phyloP scores from a whole-genome alignment of 176 grass and related monocot genomes.

The Eremochloa ophiuroides region DNA sequence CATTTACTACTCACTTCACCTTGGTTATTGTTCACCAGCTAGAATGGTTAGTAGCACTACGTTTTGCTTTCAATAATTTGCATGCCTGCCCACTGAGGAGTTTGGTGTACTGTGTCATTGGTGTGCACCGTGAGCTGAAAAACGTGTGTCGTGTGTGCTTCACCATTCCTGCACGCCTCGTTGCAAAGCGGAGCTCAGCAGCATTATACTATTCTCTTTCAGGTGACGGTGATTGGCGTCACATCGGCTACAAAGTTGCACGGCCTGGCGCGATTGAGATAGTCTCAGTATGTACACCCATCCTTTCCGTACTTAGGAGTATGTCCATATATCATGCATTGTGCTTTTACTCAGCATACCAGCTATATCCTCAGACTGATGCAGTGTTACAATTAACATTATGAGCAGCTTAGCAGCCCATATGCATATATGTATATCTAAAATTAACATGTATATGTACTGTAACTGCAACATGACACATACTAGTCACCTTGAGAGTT shows the following conservation, averaged over 20 bases:
- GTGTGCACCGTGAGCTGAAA: no score
- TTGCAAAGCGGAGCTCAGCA: neutral
- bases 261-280: slow-evolving; percentile 69
- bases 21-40: neutral
- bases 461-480: neutral
- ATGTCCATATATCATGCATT: neutral
- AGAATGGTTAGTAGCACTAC: neutral
- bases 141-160: no score
- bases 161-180: neutral
- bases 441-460: neutral
- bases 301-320: neutral
- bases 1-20: neutral
- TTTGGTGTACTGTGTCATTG: no score
- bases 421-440: neutral
- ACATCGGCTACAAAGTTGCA: slow-evolving; percentile 74
- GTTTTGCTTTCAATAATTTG: neutral
- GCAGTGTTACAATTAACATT: neutral
- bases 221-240: slow-evolving; percentile 73
- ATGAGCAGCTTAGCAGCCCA: neutral
- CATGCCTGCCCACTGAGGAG: no score
- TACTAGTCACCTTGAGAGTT: neutral
- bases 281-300: slow-evolving; percentile 38
- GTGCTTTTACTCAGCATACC: neutral
- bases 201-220: neutral
- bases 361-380: neutral